Base-by-base conservation (phyloP, 352 stramenopile genomes). In the Globisporangium orthogonon region DNA sequence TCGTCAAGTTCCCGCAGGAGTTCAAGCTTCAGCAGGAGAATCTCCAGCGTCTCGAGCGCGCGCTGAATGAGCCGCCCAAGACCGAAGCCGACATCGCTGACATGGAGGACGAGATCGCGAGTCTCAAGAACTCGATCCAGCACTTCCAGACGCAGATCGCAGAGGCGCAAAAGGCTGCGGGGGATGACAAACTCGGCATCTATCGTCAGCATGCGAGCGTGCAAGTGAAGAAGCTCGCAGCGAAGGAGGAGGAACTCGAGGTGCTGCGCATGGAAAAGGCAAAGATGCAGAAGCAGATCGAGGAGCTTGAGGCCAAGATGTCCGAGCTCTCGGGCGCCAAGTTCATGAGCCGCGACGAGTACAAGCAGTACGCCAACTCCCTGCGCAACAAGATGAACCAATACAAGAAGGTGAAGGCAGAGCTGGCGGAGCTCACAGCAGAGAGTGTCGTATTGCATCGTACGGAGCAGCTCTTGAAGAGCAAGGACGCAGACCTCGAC, bases 331-430 rank as follows among this genome's bases (percentile, higher is more conserved):
- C 60, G 15, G 81, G 76, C 2, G 67, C 77, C 31, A 86, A 93
- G 43, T 90, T 87, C 64, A 92, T 95, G 83, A 87, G 72, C 45
- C 83, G 82, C 52, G 85, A 95, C 50, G 89, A 98, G 60, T 95
- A 97, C 61, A 89, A 93, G 59, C 77, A 96, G 56, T 96, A 96
- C 63, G 85, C 75, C 37, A 88, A 80, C 47, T 78, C 80, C 28
- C 66, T 98, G 50, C 78, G 91, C 47, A 94, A 96, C 60, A 97
- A 97, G 62, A 96, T 83, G 5, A 88, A 95, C 61, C 77, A 93
- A 47, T 97, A 97, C 74, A 95, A 97, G 63, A 86, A 87, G 50
- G 69, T 91, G 14, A 97, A 97, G 70, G 74, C 65, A 7, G 86
- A 98, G 67, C 72, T 98, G 31, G 72, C 71, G 1, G 75, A 83